Evolutionary conservation across 2,329 filamentous ascomycete genomes (phyloP), one percentile per base, ranked within the genome.

Genomic region (Fusarium nematophilum): DNA sequence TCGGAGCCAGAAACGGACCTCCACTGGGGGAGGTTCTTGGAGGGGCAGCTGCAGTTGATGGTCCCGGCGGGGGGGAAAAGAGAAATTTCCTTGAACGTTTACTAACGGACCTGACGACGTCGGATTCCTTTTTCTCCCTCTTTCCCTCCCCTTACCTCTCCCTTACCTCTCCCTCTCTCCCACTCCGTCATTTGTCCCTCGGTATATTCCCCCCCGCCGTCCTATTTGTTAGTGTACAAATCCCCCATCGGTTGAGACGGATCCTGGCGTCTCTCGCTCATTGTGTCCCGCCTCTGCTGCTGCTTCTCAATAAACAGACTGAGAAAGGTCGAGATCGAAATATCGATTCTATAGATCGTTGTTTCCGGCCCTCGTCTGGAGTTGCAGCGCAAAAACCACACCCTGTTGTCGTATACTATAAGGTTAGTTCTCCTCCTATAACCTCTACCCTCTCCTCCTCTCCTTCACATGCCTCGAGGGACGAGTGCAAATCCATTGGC

Each of bases 291-390:
- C 46, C 31, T 45, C 60, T 69, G 63, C 63, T 68, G 65, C 67
- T 69, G 64, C 66, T 63, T 69, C 66, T 69, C 65, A 44, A 56
- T 52, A 50, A 55, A 50, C 62, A 45, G 66, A 65, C 59, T 55
- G 59, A 43, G 62, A 64, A 45, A 59, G 54, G 59, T 49, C 14
- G 42, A 59, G 40, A 49, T 49, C 38, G 52, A 59, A 52, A 46
- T 49, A 53, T 57, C 58, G 40, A 57, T 53, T 44, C 56, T 7
- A 50, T 40, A 59, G 57, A 62, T 64, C 61, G 42, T 64, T 61
- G 53, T 65, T 56, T 62, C 49, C 46, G 48, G 59, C 58, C 50
- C 62, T 64, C 62, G 51, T 65, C 62, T 65, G 62, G 62, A 65
- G 62, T 65, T 65, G 62, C 62, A 65, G 62, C 62, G 62, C 62